Percentiles rank a stretch among this genome's conserved stretches.
Conservation (phyloP, 2,329 filamentous ascomycete genomes). For the Fusarium euwallaceae region DNA sequence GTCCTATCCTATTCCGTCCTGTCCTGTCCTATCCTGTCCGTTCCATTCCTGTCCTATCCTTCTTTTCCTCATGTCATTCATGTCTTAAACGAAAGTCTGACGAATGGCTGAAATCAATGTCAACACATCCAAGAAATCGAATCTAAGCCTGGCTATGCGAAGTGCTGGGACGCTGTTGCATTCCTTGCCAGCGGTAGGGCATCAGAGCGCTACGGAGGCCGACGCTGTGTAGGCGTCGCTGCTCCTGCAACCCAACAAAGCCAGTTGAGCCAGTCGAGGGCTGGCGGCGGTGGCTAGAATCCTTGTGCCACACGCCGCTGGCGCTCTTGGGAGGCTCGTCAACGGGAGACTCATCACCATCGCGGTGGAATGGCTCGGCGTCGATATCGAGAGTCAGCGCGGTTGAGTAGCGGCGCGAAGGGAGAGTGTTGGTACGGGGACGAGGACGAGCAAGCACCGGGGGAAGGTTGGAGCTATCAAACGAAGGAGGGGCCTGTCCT, state of each 20-base stretch:
- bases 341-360: slow-evolving; percentile 36
- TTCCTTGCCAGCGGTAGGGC: slow-evolving; percentile 45
- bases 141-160: slow-evolving; percentile 44
- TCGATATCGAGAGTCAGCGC: slow-evolving; percentile 44
- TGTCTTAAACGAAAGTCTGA: slow-evolving; percentile 5
- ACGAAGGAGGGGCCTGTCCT: slow-evolving; percentile 25
- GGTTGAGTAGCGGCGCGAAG: slow-evolving; percentile 45
- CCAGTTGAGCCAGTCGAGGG: slow-evolving; percentile 47
- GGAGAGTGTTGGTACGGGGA: slow-evolving; percentile 38
- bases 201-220: slow-evolving; percentile 46
- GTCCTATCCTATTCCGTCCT: neutral
- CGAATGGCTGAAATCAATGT: slow-evolving; percentile 3
- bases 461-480: slow-evolving; percentile 30
- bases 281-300: slow-evolving; percentile 37
- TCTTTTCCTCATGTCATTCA: slow-evolving; percentile 11
- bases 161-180: slow-evolving; percentile 39
- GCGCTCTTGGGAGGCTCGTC: slow-evolving; percentile 41
- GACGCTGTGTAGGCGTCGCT: slow-evolving; percentile 41
- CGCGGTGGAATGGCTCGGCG: slow-evolving; percentile 28
- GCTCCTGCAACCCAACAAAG: slow-evolving; percentile 44
- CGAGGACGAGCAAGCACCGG: slow-evolving; percentile 27
- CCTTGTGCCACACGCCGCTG: slow-evolving; percentile 19
- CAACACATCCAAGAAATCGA: neutral
- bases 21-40: neutral
- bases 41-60: neutral